phyloP scores from a whole-genome alignment of 306 rosid genomes.

The Lagenaria siceraria region DNA sequence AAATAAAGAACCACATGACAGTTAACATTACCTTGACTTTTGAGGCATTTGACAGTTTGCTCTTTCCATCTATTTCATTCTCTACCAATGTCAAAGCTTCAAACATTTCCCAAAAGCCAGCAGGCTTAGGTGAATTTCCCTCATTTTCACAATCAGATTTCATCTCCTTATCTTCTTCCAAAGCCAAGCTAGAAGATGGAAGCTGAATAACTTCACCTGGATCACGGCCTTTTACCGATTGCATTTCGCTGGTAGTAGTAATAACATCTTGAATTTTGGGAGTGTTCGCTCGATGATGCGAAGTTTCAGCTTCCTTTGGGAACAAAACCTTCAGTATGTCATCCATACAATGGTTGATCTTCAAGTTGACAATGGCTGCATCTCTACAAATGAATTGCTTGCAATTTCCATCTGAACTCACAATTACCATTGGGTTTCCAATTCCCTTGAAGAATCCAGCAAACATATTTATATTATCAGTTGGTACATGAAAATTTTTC shows the following conservation, averaged over 20 bases:
- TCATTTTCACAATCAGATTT: background rate
- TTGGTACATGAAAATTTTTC: background rate
- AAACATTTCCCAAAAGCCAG: constrained; percentile 15
- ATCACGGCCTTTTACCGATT: background rate
- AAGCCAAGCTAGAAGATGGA: background rate
- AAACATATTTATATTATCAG: constrained; percentile 10
- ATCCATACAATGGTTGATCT: background rate
- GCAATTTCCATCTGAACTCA: constrained; percentile 8
- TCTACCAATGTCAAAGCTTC: background rate
- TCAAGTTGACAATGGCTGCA: constrained; percentile 31
- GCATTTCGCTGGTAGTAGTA: background rate
- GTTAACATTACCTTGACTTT: background rate
- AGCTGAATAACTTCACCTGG: background rate
- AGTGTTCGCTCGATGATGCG: background rate
- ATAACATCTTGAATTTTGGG: background rate
- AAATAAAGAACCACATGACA: background rate
- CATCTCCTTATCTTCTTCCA: background rate
- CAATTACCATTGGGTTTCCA: constrained; percentile 41
- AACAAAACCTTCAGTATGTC: constrained; percentile 16
- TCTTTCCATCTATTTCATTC: background rate
- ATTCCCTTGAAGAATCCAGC: constrained; percentile 34
- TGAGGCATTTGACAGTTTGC: background rate
- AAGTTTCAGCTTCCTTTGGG: constrained; percentile 10
- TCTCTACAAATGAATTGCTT: constrained; percentile 12
- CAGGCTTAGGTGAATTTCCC: background rate